These are phyloP conservation scores for Populus pruinosa DNA, from an alignment of 345 rosid genomes.

Conservation along the genomic window DNA sequence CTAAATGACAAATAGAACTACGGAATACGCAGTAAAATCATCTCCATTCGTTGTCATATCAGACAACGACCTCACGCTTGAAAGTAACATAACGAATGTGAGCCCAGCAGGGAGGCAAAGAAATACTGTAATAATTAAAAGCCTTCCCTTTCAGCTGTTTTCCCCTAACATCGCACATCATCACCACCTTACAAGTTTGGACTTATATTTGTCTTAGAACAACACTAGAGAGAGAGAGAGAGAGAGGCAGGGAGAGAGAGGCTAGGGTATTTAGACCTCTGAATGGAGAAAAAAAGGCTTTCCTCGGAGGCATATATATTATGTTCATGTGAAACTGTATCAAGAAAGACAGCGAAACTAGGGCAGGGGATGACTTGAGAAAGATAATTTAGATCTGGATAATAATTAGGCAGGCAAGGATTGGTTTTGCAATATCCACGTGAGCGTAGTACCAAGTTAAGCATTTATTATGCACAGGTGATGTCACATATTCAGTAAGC, in stretches of 20 bases:
- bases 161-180: not conserved
- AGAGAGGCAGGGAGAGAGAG: not conserved
- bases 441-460: constrained; percentile 17
- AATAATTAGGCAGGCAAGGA: not conserved
- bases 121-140: not conserved
- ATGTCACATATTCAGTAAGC: constrained; percentile 21
- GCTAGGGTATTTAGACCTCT: not conserved
- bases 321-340: not conserved
- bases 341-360: not conserved
- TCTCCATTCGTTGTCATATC: not conserved
- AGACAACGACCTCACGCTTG: constrained; percentile 30
- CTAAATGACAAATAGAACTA: too few species aligned
- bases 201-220: not conserved
- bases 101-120: not conserved
- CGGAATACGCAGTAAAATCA: too few species aligned
- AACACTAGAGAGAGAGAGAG: not conserved
- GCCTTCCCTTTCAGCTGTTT: constrained; percentile 1
- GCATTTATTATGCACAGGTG: constrained; percentile 24
- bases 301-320: not conserved
- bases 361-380: not conserved
- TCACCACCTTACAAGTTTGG: not conserved
- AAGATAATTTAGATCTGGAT: not conserved
- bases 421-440: not conserved
- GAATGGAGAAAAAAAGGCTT: not conserved
- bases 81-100: constrained; percentile 13